Conservation (phyloP, 106 monocot genomes). For the Alisma plantagoaquatica region DNA sequence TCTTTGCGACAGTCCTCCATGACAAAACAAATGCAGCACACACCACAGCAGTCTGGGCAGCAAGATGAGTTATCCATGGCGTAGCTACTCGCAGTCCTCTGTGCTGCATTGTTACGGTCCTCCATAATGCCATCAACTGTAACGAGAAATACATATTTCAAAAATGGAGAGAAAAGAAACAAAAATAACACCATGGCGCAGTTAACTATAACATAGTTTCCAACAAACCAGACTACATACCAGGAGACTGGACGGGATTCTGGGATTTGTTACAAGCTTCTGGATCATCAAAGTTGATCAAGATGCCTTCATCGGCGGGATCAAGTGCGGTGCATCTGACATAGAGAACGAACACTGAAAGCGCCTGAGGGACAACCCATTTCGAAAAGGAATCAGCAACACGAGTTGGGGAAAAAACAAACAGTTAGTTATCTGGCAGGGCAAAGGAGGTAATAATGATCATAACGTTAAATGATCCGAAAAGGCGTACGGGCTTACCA, state of each 20-base stretch:
- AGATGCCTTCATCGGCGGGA: conserved; percentile 64
- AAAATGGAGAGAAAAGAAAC: not conserved
- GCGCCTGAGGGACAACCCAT: conserved; percentile 28
- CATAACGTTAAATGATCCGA: too few relatives aligned
- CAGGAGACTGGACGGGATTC: conserved; percentile 8
- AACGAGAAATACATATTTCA: not conserved
- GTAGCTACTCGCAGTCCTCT: not conserved
- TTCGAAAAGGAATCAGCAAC: not conserved
- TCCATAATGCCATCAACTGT: not conserved
- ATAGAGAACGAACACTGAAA: conserved; percentile 62
- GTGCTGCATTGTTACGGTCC: not conserved
- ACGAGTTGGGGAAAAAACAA: not conserved
- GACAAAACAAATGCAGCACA: conserved; percentile 34
- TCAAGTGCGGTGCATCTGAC: conserved; percentile 70
- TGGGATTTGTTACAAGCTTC: conserved; percentile 21
- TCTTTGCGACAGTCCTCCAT: conserved; percentile 54
- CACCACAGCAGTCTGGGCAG: conserved; percentile 2
- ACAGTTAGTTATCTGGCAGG: not conserved
- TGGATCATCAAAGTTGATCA: conserved; percentile 15
- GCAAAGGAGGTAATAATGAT: not conserved
- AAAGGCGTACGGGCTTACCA: too few relatives aligned
- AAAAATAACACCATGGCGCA: conserved; percentile 1
- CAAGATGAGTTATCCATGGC: not conserved
- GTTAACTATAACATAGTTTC: too few relatives aligned
- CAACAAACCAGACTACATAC: conserved; percentile 11